Evolutionary conservation across 108 stramenopile genomes (phyloP), one percentile per base, ranked within the genome.

Genomic region (Conticribra weissflogii): DNA sequence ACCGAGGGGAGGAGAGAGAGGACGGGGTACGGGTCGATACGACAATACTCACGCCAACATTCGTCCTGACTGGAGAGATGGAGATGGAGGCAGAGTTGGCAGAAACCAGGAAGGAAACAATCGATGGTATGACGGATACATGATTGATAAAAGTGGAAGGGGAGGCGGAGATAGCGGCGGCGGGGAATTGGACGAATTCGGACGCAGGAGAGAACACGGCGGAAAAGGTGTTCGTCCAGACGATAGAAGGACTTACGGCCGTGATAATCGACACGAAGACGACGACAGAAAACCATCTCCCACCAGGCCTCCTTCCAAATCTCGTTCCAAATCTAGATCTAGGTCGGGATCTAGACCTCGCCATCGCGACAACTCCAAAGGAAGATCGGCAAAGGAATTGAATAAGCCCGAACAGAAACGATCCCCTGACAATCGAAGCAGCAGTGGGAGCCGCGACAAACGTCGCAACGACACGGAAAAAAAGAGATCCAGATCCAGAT

Each of bases 111-210:
- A 5, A 9, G 8, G 36, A 5, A 41, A 41, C 12, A 5, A 41
- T 9, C 36, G 36, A 9, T 12, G 36, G 5, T 5, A 41, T 41
- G 8, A 12, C 36, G 12, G 36, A 9, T 12, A 41, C 36, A 12
- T 12, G 12, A 41, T 41, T 12, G 36, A 41, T 41, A 5, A 41
- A 9, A 9, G 36, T 41, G 12, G 8, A 41, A 5, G 36, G 36
- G 12, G n/a, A 41, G 36, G 12, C 12, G 8, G 65, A 4, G 50
- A 9, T 1, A 24, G 45, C 1, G 4, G 70, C 2, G 41, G 68
- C 34, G 75, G 51, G 18, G 62, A 31, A 18, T 34, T 68, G 3
- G 78, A 74, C 34, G 78, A 67, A 58, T 74, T 72, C 33, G 72
- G 78, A 9, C 78, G 72, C 21, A 41, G 59, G 3, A 36, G 78